phyloP scores from a whole-genome alignment of 1,284 basidiomycete genomes.

The Cryptococcus hybrid region DNA sequence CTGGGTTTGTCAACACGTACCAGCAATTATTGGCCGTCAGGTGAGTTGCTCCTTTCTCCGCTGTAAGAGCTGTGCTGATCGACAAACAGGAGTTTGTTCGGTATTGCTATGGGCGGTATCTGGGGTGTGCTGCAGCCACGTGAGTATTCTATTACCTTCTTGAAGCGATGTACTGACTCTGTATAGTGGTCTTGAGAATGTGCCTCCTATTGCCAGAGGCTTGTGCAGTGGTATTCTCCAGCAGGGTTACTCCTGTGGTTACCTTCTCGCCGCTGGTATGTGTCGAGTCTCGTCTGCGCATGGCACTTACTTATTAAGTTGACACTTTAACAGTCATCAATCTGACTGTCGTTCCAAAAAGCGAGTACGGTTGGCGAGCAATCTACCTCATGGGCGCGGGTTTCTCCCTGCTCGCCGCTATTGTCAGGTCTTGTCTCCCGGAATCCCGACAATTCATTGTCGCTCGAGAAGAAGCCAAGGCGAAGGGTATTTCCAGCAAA shows the following conservation, averaged over 20 bases:
- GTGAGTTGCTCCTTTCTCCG: conserved; percentile 23
- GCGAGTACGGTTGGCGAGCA: conserved; percentile 51
- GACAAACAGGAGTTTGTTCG: conserved; percentile 64
- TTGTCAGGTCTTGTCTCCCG: conserved; percentile 69
- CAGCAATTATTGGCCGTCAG: conserved; percentile 53
- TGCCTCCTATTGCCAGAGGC: conserved; percentile 83
- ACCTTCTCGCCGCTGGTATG: background rate
- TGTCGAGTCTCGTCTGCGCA: conserved; percentile 8
- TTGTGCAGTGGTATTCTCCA: conserved; percentile 81
- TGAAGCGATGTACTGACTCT: conserved; percentile 32
- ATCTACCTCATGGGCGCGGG: conserved; percentile 60
- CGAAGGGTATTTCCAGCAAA: conserved; percentile 43
- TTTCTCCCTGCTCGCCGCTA: conserved; percentile 69
- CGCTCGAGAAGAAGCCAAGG: conserved; percentile 47
- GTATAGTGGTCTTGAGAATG: conserved; percentile 70
- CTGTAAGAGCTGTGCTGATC: background rate
- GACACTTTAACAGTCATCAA: conserved; percentile 63
- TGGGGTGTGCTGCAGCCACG: conserved; percentile 49
- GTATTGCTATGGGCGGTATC: conserved; percentile 73
- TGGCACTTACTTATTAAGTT: background rate
- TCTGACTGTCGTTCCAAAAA: conserved; percentile 54
- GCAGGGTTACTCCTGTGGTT: conserved; percentile 64
- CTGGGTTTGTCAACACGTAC: conserved; percentile 54
- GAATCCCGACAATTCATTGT: conserved; percentile 72
- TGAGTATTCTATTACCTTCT: conserved; percentile 4